phyloP scores from a whole-genome alignment of 2,329 filamentous ascomycete genomes.

The Dactylellina sp. region DNA sequence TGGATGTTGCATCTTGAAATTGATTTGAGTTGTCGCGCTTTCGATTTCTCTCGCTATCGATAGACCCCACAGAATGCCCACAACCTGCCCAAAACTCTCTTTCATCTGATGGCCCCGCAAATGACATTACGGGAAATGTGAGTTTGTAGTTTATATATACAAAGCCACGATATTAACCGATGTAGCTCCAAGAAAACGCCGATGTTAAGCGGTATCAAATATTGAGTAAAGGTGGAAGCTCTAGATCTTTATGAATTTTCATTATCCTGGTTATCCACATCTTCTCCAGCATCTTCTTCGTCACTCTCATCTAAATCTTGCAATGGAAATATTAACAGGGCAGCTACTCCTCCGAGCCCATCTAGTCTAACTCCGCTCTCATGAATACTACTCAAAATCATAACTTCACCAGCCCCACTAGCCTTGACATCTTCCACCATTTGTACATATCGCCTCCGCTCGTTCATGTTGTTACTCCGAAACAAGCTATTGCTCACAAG shows the following conservation, averaged over 20 bases:
- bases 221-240: background rate
- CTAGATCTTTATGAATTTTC: conserved; percentile 34
- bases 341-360: conserved; percentile 86
- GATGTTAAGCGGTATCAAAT: too few species aligned
- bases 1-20: conserved; percentile 16
- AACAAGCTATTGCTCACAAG: conserved; percentile 90
- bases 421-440: conserved; percentile 89
- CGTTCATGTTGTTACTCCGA: conserved; percentile 80
- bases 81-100: background rate
- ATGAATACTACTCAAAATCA: conserved; percentile 91
- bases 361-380: conserved; percentile 90
- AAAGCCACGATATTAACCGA: too few species aligned
- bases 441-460: conserved; percentile 81
- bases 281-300: conserved; percentile 63
- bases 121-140: conserved; percentile 4
- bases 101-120: conserved; percentile 21
- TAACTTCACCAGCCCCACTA: conserved; percentile 81
- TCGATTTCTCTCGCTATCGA: conserved; percentile 4
- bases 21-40: conserved; percentile 11
- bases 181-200: too few species aligned
- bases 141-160: too few species aligned
- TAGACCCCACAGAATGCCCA: conserved; percentile 18
- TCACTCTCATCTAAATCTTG: conserved; percentile 80
- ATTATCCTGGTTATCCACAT: conserved; percentile 53
- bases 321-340: conserved; percentile 89